These are phyloP conservation scores for Tuber umbilicatum DNA, from an alignment of 495 filamentous ascomycete species.

Conservation along the genomic window DNA sequence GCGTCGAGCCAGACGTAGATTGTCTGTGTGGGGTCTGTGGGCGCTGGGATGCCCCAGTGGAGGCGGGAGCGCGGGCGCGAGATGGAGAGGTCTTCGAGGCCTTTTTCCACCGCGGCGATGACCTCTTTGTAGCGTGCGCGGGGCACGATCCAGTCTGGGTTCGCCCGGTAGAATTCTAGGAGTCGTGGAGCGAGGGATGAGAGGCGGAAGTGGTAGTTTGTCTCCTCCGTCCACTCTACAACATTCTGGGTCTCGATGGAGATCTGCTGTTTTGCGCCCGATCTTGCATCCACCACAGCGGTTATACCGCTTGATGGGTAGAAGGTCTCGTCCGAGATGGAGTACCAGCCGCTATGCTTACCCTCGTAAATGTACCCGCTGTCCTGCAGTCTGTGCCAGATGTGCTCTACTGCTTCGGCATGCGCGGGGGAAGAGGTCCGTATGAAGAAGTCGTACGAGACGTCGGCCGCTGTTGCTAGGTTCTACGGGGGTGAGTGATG, in stretches of 20 bases:
- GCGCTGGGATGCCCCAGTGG: slow-evolving; percentile 84
- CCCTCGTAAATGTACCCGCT: slow-evolving; percentile 73
- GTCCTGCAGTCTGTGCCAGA: slow-evolving; percentile 73
- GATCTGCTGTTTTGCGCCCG: slow-evolving; percentile 68
- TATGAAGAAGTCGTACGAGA: slow-evolving; percentile 78
- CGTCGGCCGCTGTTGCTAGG: slow-evolving; percentile 59
- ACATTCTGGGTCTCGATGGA: slow-evolving; percentile 82
- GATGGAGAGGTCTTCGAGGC: slow-evolving; percentile 78
- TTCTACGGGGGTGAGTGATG: slow-evolving; percentile 43
- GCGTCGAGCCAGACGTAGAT: slow-evolving; percentile 99
- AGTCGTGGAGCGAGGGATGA: slow-evolving; percentile 69
- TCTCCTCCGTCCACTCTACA: slow-evolving; percentile 92
- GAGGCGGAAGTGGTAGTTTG: slow-evolving; percentile 90
- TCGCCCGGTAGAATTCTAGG: slow-evolving; percentile 67
- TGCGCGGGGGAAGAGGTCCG: slow-evolving; percentile 82
- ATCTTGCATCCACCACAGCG: slow-evolving; percentile 70
- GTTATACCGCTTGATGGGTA: slow-evolving; percentile 72
- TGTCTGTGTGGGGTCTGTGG: slow-evolving; percentile 74
- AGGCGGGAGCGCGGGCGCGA: slow-evolving; percentile 74
- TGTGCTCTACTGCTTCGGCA: slow-evolving; percentile 77
- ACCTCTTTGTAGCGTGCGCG: slow-evolving; percentile 60
- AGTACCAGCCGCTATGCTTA: slow-evolving; percentile 94
- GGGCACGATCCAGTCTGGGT: slow-evolving; percentile 66
- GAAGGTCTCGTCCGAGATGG: slow-evolving; percentile 91
- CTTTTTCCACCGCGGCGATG: slow-evolving; percentile 58